Conservation (phyloP, 2,329 filamentous ascomycete species). For the Colletotrichum gloeosporioides region DNA sequence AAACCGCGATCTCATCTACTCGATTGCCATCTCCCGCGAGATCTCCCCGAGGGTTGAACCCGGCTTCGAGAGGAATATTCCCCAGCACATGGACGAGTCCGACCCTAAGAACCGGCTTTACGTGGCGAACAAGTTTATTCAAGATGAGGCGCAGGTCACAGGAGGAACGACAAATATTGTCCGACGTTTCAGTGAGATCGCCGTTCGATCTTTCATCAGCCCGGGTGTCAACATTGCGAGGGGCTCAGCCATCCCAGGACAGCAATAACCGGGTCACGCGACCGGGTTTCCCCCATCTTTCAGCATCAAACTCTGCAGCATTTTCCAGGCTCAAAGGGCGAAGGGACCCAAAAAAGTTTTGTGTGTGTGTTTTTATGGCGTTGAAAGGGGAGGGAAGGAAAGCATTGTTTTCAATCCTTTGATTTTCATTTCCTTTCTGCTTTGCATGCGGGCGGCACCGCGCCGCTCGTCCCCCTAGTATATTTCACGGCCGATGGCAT, state of each 20-base stretch:
- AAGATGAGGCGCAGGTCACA: constrained; percentile 64
- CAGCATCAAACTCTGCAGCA: constrained; percentile 8
- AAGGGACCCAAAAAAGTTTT: neutral
- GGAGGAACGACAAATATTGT: constrained; percentile 79
- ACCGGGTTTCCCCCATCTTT: neutral
- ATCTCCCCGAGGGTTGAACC: constrained; percentile 70
- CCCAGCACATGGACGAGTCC: constrained; percentile 68
- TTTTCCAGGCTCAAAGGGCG: constrained; percentile 6
- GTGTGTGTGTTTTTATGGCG: neutral
- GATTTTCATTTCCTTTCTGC: neutral
- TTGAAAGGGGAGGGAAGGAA: constrained; percentile 4
- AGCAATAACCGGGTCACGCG: neutral
- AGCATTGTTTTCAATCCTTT: constrained; percentile 7
- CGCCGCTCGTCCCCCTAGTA: constrained; percentile 3
- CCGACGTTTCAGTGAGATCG: constrained; percentile 72
- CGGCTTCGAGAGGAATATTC: constrained; percentile 60
- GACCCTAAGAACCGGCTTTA: constrained; percentile 71
- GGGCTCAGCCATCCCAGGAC: neutral
- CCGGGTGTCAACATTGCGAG: constrained; percentile 52
- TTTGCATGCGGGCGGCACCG: constrained; percentile 9
- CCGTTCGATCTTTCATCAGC: constrained; percentile 62
- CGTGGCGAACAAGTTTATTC: constrained; percentile 73
- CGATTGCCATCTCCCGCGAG: constrained; percentile 80
- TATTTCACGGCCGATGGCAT: constrained; percentile 13
- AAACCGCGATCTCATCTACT: constrained; percentile 90